Evolutionary conservation across 1,284 basidiomycete genomes (phyloP).

Genomic region (Ustilago loliicola): DNA sequence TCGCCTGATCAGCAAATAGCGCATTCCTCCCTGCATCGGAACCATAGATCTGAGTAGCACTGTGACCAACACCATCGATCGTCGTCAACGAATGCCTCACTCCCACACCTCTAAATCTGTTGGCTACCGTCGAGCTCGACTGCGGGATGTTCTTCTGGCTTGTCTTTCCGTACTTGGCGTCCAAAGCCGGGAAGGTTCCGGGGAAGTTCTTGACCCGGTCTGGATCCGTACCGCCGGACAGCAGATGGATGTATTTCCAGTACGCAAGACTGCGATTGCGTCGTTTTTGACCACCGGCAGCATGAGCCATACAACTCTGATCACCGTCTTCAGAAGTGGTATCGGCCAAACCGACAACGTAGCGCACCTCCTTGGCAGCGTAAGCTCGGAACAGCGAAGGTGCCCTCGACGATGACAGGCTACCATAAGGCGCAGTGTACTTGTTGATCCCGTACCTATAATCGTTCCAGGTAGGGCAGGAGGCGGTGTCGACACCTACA

Average conservation of each 20-base stretch:
- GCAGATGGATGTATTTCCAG: conserved; percentile 64
- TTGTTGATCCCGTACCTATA: conserved; percentile 54
- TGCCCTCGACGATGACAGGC: conserved; percentile 6
- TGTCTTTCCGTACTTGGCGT: conserved; percentile 18
- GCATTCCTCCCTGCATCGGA: conserved; percentile 58
- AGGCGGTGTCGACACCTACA: conserved; percentile 23
- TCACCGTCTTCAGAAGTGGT: conserved; percentile 44
- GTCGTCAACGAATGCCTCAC: conserved; percentile 58
- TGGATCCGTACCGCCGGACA: conserved; percentile 25
- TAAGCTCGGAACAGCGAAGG: conserved; percentile 46
- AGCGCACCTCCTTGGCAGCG: conserved; percentile 53
- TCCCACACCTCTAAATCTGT: conserved; percentile 23
- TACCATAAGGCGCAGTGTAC: conserved; percentile 30
- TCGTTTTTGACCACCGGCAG: conserved; percentile 45
- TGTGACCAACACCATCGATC: conserved; percentile 59
- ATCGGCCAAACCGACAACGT: conserved; percentile 54
- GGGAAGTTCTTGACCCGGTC: conserved; percentile 35
- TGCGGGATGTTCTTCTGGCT: conserved; percentile 26
- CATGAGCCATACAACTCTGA: conserved; percentile 58
- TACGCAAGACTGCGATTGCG: conserved; percentile 51
- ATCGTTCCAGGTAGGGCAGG: conserved; percentile 51
- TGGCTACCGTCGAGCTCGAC: conserved; percentile 21
- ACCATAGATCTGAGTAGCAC: conserved; percentile 58
- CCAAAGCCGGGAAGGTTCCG: conserved; percentile 49
- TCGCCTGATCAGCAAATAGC: conserved; percentile 50